Base-by-base conservation (phyloP, 495 filamentous ascomycete species). In the Beverwykella pulmonaria region DNA sequence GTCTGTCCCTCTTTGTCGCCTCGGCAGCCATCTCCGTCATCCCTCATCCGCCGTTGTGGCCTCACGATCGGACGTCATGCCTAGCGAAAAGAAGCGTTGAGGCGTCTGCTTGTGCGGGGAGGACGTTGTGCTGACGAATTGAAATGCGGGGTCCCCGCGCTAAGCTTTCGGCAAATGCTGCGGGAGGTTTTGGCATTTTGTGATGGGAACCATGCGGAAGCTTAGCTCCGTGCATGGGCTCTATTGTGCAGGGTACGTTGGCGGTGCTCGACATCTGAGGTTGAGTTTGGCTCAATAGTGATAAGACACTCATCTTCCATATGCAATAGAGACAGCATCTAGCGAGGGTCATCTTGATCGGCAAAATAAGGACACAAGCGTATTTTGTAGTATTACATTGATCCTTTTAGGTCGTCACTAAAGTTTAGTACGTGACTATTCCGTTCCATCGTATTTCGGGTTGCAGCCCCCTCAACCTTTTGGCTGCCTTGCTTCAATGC, bases 101-200 rank as follows among this genome's bases (percentile, higher is more conserved):
- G 39, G 39, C 8, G 39, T 44, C 15, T n/a, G 19, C 36, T 20
- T 15, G 53, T 55, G 53, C 53, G 53, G 53, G 53, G 53, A 55
- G 53, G 32, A 34, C 12, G 32, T 12, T 34, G 17, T 36, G 30
- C 14, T 57, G 53, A 22, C 30, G 30, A 57, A 39, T 30, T 4
- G 22, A 4, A 9, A 23, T n/a, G 30, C 29, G 12, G 14, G 20
- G 7, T 39, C 17, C 3, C 39, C 15, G 22, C 29, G 30, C 53
- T 57, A 57, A 57, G 53, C 53, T 57, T 52, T 57, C 53, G 29
- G 53, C 53, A 57, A 10, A 23, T n/a, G 53, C 29, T 8, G 32
- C 53, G 53, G 53, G 32, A 39, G 20, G 30, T 39, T 15, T 30
- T 26, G 53, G 15, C 29, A 36, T 30, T 30, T 57, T 19, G 29